Evolutionary conservation across 768 basidiomycete species (phyloP), one percentile per base, ranked within the genome.

Genomic region (Lyophyllum semitale): DNA sequence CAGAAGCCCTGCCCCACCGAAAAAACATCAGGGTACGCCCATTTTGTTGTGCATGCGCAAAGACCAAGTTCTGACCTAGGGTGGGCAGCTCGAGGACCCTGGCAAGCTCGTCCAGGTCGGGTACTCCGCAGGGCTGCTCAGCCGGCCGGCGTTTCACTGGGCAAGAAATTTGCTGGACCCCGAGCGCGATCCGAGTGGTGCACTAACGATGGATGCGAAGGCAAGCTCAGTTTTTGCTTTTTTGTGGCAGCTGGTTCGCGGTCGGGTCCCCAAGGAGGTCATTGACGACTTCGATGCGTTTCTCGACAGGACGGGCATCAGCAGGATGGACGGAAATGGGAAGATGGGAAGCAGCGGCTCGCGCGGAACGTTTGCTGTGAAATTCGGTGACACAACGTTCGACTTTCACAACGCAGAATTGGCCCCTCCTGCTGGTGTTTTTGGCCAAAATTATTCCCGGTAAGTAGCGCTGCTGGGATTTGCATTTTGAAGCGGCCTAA

Each of bases 401-500:
- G 54, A 41, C 2, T 60, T 63, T 29, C 12, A 52, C 30, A 29
- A 55, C 40, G 60, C 43, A 2, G 45, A 62, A 25, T 46, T 55
- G 13, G 64, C 62, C 7, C 62, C 62, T 18, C 62, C 62, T 8
- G 33, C 58, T 37, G 64, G 57, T 1, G 52, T 61, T 18, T 37
- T 56, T 25, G 62, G 57, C 25, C 23, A 41, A 11, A 65, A 61
- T 53, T 65, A 61, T 42, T 40, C 59, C 1, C n/a, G 55, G 60
- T 65, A 4, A 42, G 23, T 30, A 30, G 6, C 15, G 5, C 6
- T 6, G 6, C 15, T 4, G 23, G 4, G 20, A 23, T 22, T 17
- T 23, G 20, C 41, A 42, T 17, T 8, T n/a, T 20, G 8, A 42
- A 6, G 4, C 8, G 7, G 20, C 41, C 8, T 7, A 22, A 8